Conservation (phyloP, 257 asterid genomes). For the Ophiorrhiza pumila region DNA sequence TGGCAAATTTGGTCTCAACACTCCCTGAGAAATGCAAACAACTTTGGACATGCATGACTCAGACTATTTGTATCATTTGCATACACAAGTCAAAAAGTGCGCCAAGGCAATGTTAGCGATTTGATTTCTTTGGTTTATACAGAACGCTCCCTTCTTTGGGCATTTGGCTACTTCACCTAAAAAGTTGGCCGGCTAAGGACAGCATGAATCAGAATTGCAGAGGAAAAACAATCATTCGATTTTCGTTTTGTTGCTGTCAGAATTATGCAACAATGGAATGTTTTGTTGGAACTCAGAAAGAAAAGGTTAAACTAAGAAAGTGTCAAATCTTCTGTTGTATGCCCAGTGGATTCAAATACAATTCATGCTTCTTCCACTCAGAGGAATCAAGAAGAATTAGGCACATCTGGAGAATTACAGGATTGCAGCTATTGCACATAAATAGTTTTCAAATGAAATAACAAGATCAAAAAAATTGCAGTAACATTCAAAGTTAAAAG, state of each 20-base stretch:
- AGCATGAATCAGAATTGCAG: not conserved
- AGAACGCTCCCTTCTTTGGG: not conserved
- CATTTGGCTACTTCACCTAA: not conserved
- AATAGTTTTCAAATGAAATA: not conserved
- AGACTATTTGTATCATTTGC: not conserved
- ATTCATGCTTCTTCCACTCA: not conserved
- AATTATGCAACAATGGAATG: not conserved
- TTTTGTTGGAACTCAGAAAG: slow-evolving; percentile 12
- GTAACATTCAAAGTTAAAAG: not conserved
- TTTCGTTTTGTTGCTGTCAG: not conserved
- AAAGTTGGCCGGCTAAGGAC: not conserved
- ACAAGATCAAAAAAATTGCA: not conserved
- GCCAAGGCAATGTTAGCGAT: not conserved
- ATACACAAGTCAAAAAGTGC: not conserved
- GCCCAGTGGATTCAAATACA: not conserved
- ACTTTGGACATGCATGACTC: not conserved
- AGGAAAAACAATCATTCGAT: not conserved
- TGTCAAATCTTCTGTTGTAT: not conserved
- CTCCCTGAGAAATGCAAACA: not conserved
- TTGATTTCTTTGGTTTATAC: not conserved
- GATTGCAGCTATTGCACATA: not conserved
- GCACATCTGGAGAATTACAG: not conserved
- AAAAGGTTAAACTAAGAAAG: not conserved
- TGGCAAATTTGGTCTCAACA: not conserved
- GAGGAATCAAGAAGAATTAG: not conserved